Evolutionary conservation across 2,329 filamentous ascomycete genomes (phyloP).

Genomic region (Penicillium paneum): DNA sequence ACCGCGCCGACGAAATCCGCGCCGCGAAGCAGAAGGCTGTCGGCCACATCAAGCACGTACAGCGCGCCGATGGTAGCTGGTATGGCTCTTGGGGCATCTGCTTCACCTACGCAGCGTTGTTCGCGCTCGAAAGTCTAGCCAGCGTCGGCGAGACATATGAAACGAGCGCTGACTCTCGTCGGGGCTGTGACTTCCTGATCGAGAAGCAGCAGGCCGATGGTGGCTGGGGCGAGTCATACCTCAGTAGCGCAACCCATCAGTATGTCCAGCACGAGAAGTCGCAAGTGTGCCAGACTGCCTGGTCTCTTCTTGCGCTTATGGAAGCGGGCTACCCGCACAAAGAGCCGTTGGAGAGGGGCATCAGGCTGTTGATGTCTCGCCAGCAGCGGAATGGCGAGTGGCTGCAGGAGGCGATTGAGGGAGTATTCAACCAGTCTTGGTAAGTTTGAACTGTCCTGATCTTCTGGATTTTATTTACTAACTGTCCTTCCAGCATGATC

Average conservation of each 20-base stretch:
- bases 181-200: conserved; percentile 81
- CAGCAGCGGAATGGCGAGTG: conserved; percentile 91
- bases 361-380: conserved; percentile 77
- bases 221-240: conserved; percentile 94
- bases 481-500: conserved; percentile 67
- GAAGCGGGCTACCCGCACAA: conserved; percentile 77
- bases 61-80: conserved; percentile 84
- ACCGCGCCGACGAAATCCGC: conserved; percentile 72
- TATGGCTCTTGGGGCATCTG: conserved; percentile 98
- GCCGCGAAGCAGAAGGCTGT: conserved; percentile 70
- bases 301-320: conserved; percentile 79
- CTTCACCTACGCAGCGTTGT: conserved; percentile 96
- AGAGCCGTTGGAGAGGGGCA: conserved; percentile 67
- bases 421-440: conserved; percentile 98
- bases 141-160: conserved; percentile 77
- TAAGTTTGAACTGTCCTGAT: conserved; percentile 45
- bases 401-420: conserved; percentile 92
- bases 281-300: conserved; percentile 92
- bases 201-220: conserved; percentile 83
- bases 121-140: conserved; percentile 81
- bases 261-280: conserved; percentile 76
- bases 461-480: conserved; percentile 13
- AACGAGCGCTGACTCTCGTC: conserved; percentile 66
- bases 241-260: conserved; percentile 72
- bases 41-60: conserved; percentile 75